A percentile compares a stretch with the other conserved stretches of the same genome.
Conservation (phyloP, 2,329 filamentous ascomycete species). For the Ophiostoma australiae region DNA sequence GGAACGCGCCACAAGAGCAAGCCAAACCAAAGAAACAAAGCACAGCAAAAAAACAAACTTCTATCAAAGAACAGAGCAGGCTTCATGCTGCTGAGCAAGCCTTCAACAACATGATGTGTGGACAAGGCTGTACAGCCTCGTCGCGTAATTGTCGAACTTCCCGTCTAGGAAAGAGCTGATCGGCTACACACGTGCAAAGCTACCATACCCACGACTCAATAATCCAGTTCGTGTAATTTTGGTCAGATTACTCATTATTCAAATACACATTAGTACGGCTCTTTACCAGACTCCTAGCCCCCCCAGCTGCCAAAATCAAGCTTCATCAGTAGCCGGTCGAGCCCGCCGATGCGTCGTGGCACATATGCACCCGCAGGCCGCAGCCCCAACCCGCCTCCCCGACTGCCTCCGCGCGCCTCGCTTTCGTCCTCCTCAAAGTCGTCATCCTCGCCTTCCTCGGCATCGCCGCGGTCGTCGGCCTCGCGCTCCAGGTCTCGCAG, state of each 20-base stretch:
- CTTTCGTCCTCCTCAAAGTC: slow-evolving; percentile 25
- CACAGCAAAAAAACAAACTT: too few relatives aligned
- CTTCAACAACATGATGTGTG: not conserved
- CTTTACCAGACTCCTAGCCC: not conserved
- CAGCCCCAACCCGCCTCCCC: slow-evolving; percentile 33
- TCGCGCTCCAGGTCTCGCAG: slow-evolving; percentile 39
- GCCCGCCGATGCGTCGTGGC: slow-evolving; percentile 68
- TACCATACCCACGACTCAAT: not conserved
- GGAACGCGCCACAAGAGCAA: not conserved
- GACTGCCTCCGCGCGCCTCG: slow-evolving; percentile 35
- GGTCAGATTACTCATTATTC: not conserved
- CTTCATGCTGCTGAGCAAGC: not conserved
- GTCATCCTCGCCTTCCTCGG: slow-evolving; percentile 28
- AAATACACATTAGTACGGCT: not conserved
- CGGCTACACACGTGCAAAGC: not conserved
- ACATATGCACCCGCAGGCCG: slow-evolving; percentile 54
- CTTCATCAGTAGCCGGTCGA: slow-evolving; percentile 87
- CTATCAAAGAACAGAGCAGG: not conserved
- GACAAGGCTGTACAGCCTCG: slow-evolving; percentile 6
- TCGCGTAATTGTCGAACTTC: not conserved
- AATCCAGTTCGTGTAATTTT: not conserved
- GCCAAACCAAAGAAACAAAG: not conserved
- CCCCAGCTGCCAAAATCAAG: slow-evolving; percentile 65
- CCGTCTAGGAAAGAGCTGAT: not conserved
- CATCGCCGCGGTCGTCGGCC: slow-evolving; percentile 32